Evolutionary conservation across 305 asterid species (phyloP).

Genomic region (Lippia alba): DNA sequence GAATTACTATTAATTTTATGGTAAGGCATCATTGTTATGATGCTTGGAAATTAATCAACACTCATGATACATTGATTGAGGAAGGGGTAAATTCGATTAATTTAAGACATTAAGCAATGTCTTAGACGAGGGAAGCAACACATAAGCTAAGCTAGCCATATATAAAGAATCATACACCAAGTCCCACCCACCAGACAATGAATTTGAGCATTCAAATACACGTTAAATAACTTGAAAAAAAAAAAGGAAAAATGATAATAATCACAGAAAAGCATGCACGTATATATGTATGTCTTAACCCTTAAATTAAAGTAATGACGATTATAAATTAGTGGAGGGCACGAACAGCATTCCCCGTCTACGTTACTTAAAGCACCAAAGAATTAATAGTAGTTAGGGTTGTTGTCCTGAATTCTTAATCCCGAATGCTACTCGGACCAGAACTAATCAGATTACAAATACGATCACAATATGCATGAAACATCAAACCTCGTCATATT

Average conservation of each 20-base stretch:
- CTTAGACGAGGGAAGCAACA: slow-evolving; percentile 8
- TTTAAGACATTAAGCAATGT: background rate
- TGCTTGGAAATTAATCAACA: slow-evolving; percentile 3
- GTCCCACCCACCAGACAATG: background rate
- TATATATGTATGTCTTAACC: background rate
- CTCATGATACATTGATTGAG: slow-evolving; percentile 13
- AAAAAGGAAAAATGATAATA: too few species aligned
- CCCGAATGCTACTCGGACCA: too few species aligned
- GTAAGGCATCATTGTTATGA: background rate
- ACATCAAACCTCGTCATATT: too few species aligned
- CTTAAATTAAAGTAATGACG: background rate
- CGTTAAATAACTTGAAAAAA: too few species aligned
- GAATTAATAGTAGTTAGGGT: background rate
- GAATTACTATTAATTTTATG: background rate
- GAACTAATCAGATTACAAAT: too few species aligned
- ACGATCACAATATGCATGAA: too few species aligned
- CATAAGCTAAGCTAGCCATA: background rate
- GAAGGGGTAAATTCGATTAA: slow-evolving; percentile 8
- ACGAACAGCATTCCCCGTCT: slow-evolving; percentile 9
- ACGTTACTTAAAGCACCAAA: background rate
- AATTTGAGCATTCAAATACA: background rate
- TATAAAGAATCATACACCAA: background rate
- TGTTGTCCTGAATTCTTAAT: background rate
- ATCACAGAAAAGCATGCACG: background rate
- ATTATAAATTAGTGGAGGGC: background rate